phyloP scores from a whole-genome alignment of 129 eudicot species.

The Saussurea involucrata region DNA sequence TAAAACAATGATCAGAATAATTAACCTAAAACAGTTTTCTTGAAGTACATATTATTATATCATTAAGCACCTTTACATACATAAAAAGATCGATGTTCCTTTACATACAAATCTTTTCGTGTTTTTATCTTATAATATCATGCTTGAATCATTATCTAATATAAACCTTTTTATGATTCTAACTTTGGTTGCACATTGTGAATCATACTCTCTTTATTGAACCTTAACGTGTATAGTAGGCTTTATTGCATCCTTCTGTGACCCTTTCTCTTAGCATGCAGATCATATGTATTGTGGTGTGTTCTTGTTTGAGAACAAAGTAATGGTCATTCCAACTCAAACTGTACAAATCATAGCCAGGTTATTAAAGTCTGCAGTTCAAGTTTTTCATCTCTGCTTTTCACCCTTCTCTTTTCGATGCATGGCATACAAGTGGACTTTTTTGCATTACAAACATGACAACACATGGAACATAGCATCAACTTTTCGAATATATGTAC shows the following conservation, averaged over 20 bases:
- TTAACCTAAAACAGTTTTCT: neutral
- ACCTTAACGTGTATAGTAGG: conserved; percentile 47
- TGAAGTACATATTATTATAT: neutral
- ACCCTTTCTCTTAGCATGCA: conserved; percentile 53
- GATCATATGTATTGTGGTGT: conserved; percentile 31
- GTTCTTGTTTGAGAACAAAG: conserved; percentile 46
- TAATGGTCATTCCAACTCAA: conserved; percentile 60
- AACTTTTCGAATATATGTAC: too few relatives aligned
- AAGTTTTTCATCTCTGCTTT: too few relatives aligned
- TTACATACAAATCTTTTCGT: conserved; percentile 18
- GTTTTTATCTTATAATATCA: neutral
- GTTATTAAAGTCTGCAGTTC: too few relatives aligned
- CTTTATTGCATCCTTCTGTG: conserved; percentile 51
- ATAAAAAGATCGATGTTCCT: conserved; percentile 14
- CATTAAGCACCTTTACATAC: neutral
- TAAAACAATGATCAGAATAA: neutral
- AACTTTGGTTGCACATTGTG: conserved; percentile 25
- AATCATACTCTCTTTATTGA: conserved; percentile 35
- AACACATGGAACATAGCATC: too few relatives aligned
- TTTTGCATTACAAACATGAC: too few relatives aligned
- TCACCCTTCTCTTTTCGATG: too few relatives aligned
- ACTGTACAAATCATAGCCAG: conserved; percentile 10
- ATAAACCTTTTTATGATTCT: conserved; percentile 13
- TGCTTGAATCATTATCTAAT: neutral
- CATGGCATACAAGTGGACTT: too few relatives aligned